Percentiles rank a stretch among this genome's conserved stretches.
phyloP scores from a whole-genome alignment of 2,329 filamentous ascomycete species.

The Clonostachys chloroleuca region DNA sequence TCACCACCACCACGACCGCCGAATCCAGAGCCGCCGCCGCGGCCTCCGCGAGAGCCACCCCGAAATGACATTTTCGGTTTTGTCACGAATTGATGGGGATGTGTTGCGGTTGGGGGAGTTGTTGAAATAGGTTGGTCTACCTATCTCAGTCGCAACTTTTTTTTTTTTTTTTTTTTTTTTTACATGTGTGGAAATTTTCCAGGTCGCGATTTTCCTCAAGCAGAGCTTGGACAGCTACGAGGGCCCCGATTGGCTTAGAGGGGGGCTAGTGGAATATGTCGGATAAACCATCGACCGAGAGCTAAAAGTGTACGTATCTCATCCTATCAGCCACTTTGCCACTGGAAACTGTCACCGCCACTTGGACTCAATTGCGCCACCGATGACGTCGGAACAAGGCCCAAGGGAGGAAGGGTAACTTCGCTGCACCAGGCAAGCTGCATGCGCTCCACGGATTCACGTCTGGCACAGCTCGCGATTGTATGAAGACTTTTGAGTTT shows the following conservation, averaged over 20 bases:
- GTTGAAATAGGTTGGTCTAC: background rate
- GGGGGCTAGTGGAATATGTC: no score
- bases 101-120: background rate
- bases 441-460: no score
- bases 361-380: no score
- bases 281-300: no score
- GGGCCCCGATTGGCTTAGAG: no score
- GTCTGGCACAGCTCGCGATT: no score
- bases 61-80: slow-evolving; percentile 28
- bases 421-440: background rate
- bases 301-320: no score
- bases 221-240: no score
- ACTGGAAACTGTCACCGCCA: no score
- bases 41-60: slow-evolving; percentile 26
- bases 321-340: no score
- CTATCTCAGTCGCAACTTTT: slow-evolving; percentile 1
- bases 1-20: slow-evolving; percentile 29
- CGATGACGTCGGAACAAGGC: background rate
- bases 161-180: slow-evolving; percentile 3
- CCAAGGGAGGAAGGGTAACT: background rate
- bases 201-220: background rate
- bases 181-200: slow-evolving; percentile 4
- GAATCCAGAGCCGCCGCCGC: slow-evolving; percentile 21
- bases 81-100: no score
- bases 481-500: no score